Evolutionary conservation across 2,329 filamentous ascomycete genomes (phyloP), one percentile per base, ranked within the genome.

Genomic region (Venturia pyrina): DNA sequence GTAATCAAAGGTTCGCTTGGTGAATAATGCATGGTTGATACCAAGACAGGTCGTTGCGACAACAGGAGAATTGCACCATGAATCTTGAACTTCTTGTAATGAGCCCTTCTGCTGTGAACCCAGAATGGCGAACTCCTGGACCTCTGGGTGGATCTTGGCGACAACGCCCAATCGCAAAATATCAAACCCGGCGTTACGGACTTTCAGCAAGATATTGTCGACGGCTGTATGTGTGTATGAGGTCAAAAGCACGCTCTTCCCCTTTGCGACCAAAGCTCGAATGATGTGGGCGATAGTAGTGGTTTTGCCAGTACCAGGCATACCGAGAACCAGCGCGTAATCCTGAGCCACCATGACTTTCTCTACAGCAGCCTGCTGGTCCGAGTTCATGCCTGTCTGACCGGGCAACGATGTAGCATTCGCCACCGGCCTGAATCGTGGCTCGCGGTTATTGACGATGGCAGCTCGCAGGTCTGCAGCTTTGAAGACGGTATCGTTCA

Each of bases 261-360:
- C 89, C 75, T 96, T 90, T 0, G 89, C 87, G 5, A 95, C 89
- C 40, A 99, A 81, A 0, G 93, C 91, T 57, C 91, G 88, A 71
- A 99, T 98, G 70, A 99, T 97, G 74, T 98, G 93, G 5, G 93
- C 92, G 72, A 99, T 98, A 0, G 95, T 99, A 0, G 95, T 99
- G 2, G 95, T 99, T 77, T 99, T 99, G 66, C 95, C 95, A 0
- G 95, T 99, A 8, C 95, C 95, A 1, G 95, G 95, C 95, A 99
- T 99, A 37, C 95, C 95, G 24, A 99, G 85, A 15, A 99, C 93
- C n/a, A 99, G 82, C 8, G 95, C 93, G 75, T 98, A 99, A 78
- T 99, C 93, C 70, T 90, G 85, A 3, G 95, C 93, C 72, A 89
- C 91, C 89, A 99, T 96, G 48, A 99, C 93, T 76, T 97, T 98